Percentiles rank a stretch among this genome's conserved stretches.
These are phyloP conservation scores for Salix suchowensis DNA, from an alignment of 345 rosid genomes.

Conservation along the genomic window DNA sequence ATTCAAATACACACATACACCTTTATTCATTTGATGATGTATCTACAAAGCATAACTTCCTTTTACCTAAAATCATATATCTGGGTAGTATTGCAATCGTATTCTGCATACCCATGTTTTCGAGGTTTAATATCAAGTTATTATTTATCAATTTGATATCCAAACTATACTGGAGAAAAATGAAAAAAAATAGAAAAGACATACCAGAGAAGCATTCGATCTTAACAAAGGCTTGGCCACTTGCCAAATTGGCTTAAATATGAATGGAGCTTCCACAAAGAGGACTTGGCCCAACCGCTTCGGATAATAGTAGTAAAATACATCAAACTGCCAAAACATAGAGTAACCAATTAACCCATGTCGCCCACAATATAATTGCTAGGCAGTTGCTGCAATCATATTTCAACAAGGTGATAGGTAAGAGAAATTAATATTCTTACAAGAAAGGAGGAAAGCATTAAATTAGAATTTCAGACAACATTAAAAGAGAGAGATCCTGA, in stretches of 20 bases:
- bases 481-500: background rate
- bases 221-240: constrained; percentile 66
- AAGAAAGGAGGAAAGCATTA: background rate
- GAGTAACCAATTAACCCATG: constrained; percentile 10
- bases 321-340: constrained; percentile 62
- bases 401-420: background rate
- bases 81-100: no score
- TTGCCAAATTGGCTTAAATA: constrained; percentile 85
- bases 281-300: constrained; percentile 80
- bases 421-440: background rate
- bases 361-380: background rate
- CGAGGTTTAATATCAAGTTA: background rate
- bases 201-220: constrained; percentile 80
- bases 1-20: no score
- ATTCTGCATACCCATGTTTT: no score
- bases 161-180: background rate
- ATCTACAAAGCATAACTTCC: no score
- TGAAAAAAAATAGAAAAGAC: background rate
- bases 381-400: background rate
- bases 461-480: background rate
- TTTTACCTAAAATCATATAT: no score
- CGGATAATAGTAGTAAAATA: constrained; percentile 82
- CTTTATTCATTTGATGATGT: no score
- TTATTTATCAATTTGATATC: background rate
- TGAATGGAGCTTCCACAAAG: constrained; percentile 84